Percentiles rank a stretch among this genome's conserved stretches.
These are phyloP conservation scores for Dryas integrifolia DNA, from an alignment of 331 rosid species.

Conservation along the genomic window DNA sequence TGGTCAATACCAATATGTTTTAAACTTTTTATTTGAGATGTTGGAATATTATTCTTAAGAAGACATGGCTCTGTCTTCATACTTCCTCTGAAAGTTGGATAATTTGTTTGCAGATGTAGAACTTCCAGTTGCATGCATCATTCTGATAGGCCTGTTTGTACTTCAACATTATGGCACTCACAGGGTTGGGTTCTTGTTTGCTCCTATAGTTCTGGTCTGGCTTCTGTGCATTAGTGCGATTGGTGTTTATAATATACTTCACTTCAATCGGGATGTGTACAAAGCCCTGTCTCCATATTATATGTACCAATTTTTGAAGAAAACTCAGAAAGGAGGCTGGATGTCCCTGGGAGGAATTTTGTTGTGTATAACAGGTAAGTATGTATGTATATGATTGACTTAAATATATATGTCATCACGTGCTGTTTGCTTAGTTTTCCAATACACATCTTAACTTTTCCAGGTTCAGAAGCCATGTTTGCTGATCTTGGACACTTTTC, in stretches of 20 bases:
- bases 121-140: constrained; percentile 72
- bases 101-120: constrained; percentile 64
- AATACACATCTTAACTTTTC: constrained; percentile 16
- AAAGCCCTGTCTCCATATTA: constrained; percentile 83
- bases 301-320: constrained; percentile 57
- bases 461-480: constrained; percentile 99
- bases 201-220: constrained; percentile 84
- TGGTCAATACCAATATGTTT: not conserved
- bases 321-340: constrained; percentile 77
- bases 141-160: constrained; percentile 77
- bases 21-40: not conserved
- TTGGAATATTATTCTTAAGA: not conserved
- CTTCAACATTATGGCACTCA: constrained; percentile 99
- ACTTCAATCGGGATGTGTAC: constrained; percentile 70
- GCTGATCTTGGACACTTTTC: constrained; percentile 99
- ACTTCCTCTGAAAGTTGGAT: constrained; percentile 20
- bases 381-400: constrained; percentile 1
- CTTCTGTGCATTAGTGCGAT: constrained; percentile 77
- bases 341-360: constrained; percentile 92
- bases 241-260: constrained; percentile 78
- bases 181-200: constrained; percentile 89
- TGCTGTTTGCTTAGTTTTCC: constrained; percentile 8
- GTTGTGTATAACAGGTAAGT: constrained; percentile 79
- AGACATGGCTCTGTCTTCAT: not conserved
- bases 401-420: not conserved